Evolutionary conservation across 73 alveolate species (phyloP).

Genomic region (Uronychia binucleata): DNA sequence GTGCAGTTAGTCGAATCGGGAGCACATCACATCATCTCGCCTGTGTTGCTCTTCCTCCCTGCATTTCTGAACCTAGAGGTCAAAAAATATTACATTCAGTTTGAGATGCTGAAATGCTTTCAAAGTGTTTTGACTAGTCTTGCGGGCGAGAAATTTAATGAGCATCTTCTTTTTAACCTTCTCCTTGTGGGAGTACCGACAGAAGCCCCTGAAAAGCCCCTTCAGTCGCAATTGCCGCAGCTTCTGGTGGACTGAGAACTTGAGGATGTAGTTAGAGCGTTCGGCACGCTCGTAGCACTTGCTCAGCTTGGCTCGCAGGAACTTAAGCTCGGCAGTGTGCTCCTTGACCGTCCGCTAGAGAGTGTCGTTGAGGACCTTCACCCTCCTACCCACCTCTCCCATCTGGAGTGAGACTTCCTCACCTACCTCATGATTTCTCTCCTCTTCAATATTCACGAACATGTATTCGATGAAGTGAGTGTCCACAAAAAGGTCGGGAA

Average conservation of each 20-base stretch:
- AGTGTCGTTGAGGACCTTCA: neutral
- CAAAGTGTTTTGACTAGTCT: no score
- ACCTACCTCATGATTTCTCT: neutral
- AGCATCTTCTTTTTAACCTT: neutral
- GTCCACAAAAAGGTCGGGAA: neutral
- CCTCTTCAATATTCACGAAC: neutral
- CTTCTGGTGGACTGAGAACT: neutral
- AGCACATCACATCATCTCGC: no score
- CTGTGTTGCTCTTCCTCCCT: no score
- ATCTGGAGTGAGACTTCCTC: neutral
- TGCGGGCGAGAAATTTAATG: no score
- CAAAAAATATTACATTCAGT: no score
- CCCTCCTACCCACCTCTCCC: neutral
- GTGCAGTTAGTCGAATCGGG: no score
- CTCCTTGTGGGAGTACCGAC: neutral
- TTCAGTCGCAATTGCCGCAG: neutral
- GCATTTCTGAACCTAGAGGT: no score
- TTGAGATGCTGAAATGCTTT: no score
- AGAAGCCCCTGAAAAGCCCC: neutral
- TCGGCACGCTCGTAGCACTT: neutral
- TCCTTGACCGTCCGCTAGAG: neutral
- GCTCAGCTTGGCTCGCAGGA: neutral
- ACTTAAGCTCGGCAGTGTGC: neutral
- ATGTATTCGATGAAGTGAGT: neutral
- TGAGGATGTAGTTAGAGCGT: neutral